phyloP scores from a whole-genome alignment of 2,329 filamentous ascomycete genomes.

The Domatiomyces globalis region DNA sequence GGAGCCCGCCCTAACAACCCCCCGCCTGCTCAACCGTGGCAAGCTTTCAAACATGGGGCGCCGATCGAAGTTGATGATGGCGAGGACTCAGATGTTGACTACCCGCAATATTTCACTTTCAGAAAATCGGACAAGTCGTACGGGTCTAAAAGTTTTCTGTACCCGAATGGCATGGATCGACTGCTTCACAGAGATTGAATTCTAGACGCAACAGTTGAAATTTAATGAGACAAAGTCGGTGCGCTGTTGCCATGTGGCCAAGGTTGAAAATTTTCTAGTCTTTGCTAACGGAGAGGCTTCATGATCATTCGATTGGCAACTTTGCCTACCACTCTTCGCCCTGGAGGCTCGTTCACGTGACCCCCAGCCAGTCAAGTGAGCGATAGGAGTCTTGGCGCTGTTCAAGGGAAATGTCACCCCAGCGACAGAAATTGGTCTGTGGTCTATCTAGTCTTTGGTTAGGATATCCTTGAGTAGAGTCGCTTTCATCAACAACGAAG shows the following conservation, averaged over 20 bases:
- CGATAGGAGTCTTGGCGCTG: neutral
- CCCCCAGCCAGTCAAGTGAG: neutral
- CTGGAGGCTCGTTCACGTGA: no score
- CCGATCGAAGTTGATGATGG: slow-evolving; percentile 8
- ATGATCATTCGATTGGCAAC: neutral
- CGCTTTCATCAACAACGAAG: neutral
- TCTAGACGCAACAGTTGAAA: neutral
- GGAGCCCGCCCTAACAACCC: slow-evolving; percentile 8
- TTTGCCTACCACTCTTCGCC: neutral
- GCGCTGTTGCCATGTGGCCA: neutral
- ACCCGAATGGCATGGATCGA: neutral
- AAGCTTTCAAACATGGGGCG: slow-evolving; percentile 1
- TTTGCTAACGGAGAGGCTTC: neutral
- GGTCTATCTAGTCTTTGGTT: neutral
- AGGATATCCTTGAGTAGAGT: neutral
- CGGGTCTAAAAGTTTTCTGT: neutral
- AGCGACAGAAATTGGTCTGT: neutral
- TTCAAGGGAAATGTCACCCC: neutral
- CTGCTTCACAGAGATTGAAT: neutral
- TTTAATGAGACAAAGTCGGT: neutral
- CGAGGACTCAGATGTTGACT: slow-evolving; percentile 2
- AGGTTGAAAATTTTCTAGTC: neutral
- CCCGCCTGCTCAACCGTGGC: neutral
- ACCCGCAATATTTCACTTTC: neutral
- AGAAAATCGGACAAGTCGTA: neutral